A percentile compares a stretch with the other conserved stretches of the same genome.
Evolutionary conservation across 805 yeast genomes (phyloP).

Genomic region (Starmerella apicola): DNA sequence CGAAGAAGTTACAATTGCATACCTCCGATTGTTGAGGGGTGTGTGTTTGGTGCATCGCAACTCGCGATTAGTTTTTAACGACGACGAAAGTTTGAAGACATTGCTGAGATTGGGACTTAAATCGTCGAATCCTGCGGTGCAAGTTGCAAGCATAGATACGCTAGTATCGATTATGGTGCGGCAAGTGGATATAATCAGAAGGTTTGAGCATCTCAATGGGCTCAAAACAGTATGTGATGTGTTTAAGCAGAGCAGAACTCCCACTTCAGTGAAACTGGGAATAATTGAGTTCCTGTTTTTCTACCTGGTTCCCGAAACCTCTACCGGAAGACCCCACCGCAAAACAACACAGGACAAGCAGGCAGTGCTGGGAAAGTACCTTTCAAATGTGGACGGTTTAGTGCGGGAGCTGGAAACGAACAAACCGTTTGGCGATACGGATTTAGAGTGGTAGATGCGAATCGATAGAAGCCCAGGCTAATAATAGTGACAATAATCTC

Average conservation of each 20-base stretch:
- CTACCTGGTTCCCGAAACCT: constrained; percentile 51
- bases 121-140: constrained; percentile 20
- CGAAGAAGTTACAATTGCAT: constrained; percentile 11
- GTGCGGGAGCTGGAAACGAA: constrained; percentile 36
- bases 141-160: constrained; percentile 37
- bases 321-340: constrained; percentile 20
- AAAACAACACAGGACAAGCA: constrained; percentile 37
- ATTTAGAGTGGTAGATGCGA: constrained; percentile 33
- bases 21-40: constrained; percentile 39
- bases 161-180: constrained; percentile 47
- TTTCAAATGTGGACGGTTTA: constrained; percentile 36
- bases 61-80: constrained; percentile 39
- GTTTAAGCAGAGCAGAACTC: constrained; percentile 30
- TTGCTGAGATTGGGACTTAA: constrained; percentile 10
- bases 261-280: constrained; percentile 48
- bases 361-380: constrained; percentile 31
- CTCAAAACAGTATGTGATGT: constrained; percentile 39
- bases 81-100: constrained; percentile 27
- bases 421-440: constrained; percentile 40
- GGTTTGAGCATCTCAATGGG: constrained; percentile 47
- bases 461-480: neutral
- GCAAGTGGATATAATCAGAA: constrained; percentile 43
- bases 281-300: constrained; percentile 58
- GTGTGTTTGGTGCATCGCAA: constrained; percentile 45
- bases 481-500: neutral